Base-by-base conservation (phyloP, 805 yeast genomes). In the Millerozyma acaciae region DNA sequence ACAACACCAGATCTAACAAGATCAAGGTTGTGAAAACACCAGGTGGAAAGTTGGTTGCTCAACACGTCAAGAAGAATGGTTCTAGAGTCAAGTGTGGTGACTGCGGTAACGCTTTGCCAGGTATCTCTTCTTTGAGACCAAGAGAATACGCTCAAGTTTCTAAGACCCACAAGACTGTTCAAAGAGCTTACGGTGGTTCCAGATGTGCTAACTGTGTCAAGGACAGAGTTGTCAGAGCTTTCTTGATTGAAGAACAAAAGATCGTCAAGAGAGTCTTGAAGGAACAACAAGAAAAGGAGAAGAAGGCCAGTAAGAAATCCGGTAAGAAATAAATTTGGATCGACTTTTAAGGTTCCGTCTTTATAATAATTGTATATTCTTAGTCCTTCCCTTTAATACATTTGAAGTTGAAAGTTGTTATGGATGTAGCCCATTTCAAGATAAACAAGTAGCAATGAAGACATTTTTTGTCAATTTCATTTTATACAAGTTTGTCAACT, bases 1-100 rank as follows among this genome's bases (percentile, higher is more conserved):
- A 88, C 96, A 93, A 93, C 95, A 89, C 98, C 83, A 84, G 82
- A 75, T 93, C 98, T 60, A 93, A 93, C 96, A 86, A 84, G 80
- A 90, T 93, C 80, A 90, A 85, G 89, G 95, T 90, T 74, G 95
- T 90, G 62, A 93, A 90, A 86, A 93, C 99, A 75, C 98, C 99
- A 74, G 99, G 99, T 81, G 97, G 97, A 69, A 84, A 83, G 74
- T 82, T 93, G 74, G 82, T 88, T 68, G 96, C 96, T 67, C 96
- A 89, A 74, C 98, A 93, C 78, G 77, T 87, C 65, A 86, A 86
- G 84, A 88, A 88, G 81, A 64, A 65, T 55, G 95, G 87, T 61
- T 68, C 94, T 61, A 80, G 86, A 75, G 83, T 82, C 65, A 82
- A 80, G 69, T 82, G 89, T 77, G 89, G 89, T 78, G 89, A 82